phyloP scores from a whole-genome alignment of 768 basidiomycete species.

The Lentinus tigrinus region DNA sequence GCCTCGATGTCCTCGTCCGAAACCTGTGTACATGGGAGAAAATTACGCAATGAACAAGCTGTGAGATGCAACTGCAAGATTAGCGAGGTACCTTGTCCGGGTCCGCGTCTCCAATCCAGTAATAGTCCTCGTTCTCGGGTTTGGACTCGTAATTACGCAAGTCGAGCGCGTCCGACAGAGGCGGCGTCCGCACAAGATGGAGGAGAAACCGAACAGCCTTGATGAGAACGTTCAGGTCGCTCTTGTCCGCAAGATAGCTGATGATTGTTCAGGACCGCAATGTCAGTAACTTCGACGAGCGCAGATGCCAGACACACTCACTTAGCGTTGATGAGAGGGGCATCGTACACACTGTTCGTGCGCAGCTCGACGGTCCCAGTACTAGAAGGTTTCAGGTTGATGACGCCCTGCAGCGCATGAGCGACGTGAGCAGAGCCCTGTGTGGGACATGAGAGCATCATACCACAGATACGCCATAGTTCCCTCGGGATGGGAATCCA shows the following conservation, averaged over 20 bases:
- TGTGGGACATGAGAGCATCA: not conserved
- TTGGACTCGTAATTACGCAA: not conserved
- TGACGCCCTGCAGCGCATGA: not conserved
- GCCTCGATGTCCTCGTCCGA: not conserved
- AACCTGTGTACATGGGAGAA: not conserved
- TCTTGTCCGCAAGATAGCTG: constrained; percentile 39
- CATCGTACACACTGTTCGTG: constrained; percentile 38
- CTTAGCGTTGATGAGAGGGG: constrained; percentile 43
- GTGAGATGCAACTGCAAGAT: not conserved
- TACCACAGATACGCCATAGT: not conserved
- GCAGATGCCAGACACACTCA: constrained; percentile 13
- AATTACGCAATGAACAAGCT: not conserved
- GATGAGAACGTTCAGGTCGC: constrained; percentile 38
- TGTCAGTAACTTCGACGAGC: not conserved
- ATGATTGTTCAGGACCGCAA: constrained; percentile 6
- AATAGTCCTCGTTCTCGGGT: not conserved
- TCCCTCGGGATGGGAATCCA: not conserved
- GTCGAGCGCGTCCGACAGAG: constrained; percentile 35
- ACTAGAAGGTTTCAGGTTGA: constrained; percentile 37
- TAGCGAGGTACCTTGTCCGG: constrained; percentile 1
- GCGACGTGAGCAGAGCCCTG: not conserved
- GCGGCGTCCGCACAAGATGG: constrained; percentile 37
- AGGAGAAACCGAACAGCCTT: constrained; percentile 37
- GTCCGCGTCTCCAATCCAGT: constrained; percentile 10
- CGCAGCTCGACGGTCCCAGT: constrained; percentile 34